phyloP scores from a whole-genome alignment of 139 green algal genomes.

The Chlorella vulgaris region DNA sequence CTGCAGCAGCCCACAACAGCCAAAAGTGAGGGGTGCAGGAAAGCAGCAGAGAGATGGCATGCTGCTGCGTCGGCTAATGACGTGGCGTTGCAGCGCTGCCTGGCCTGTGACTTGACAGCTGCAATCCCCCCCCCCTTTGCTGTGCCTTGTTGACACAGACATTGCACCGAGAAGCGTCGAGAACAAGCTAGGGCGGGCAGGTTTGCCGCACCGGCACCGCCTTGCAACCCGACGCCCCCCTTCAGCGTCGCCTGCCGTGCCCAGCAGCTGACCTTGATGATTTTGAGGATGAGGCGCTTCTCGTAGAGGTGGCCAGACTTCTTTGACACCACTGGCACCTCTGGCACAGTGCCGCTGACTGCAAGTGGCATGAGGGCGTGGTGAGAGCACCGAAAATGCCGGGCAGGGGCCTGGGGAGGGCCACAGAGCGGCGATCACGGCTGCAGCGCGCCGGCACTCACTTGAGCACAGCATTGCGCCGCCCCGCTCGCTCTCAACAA shows the following conservation, averaged over 20 bases:
- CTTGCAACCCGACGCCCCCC: too few species aligned
- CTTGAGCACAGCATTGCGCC: slow-evolving; percentile 45
- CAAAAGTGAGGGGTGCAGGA: too few species aligned
- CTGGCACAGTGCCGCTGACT: slow-evolving; percentile 86
- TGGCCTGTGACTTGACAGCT: too few species aligned
- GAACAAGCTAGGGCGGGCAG: too few species aligned
- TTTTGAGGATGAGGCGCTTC: slow-evolving; percentile 84
- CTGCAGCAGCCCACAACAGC: slow-evolving; percentile 40
- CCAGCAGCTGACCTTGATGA: slow-evolving; percentile 38
- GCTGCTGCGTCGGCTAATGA: too few species aligned
- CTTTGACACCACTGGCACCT: slow-evolving; percentile 86
- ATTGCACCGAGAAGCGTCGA: too few species aligned
- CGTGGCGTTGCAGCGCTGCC: too few species aligned
- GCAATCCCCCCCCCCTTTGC: too few species aligned
- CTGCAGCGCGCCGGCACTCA: slow-evolving; percentile 10
- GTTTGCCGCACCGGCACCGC: too few species aligned
- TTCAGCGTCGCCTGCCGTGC: background rate
- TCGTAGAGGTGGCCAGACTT: slow-evolving; percentile 93
- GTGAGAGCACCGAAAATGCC: background rate
- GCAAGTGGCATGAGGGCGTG: slow-evolving; percentile 1
- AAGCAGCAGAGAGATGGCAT: too few species aligned
- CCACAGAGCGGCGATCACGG: background rate
- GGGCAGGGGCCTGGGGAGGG: background rate
- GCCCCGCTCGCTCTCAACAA: too few species aligned
- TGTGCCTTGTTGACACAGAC: too few species aligned